Evolutionary conservation across 2,329 filamentous ascomycete genomes (phyloP), one percentile per base, ranked within the genome.

Genomic region (Grosmannia serpens): DNA sequence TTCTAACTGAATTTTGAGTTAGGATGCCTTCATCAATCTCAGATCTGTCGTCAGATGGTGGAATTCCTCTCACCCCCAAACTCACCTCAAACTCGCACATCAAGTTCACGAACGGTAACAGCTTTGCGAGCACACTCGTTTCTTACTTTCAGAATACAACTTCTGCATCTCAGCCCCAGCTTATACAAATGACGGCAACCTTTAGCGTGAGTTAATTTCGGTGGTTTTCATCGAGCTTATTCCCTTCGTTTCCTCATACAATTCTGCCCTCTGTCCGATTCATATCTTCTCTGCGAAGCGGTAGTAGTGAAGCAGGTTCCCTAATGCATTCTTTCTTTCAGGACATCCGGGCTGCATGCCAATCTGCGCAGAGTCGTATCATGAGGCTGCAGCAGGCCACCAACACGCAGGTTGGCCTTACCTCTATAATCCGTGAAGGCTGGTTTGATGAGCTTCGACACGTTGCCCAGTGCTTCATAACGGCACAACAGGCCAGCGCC

Each of bases 351-450:
- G 10, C 44, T 1, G 38, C 59, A 3, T 65, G 64, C 53, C 60
- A 61, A 35, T 55, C 58, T 4, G 64, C 63, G 1, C 62, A 64
- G 49, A 26, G 26, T 31, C 60, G 62, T 27, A 64, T 64, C 56
- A 64, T 65, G 60, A 53, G 60, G 8, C 59, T 65, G 2, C 64
- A 65, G 49, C 60, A 63, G 38, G 62, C 61, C 7, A 62, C 59
- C 10, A 59, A 62, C 29, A 59, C 47, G n/a, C 61, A 65, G 27
- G 60, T 59, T n/a, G 61, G 63, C 13, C 56, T 65, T 1, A 61
- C 58, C 0, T 47, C 59, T 1, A 15, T 53, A 1, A 55, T 60
- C 10, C 62, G 63, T 2, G 59, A 61, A 8, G 35, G 35, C 0
- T 63, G 59, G 61, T 64, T 59, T 17, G 51, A 58, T 2, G 60